phyloP scores from a whole-genome alignment of 345 rosid species.

The Gossypium ekmanianum region DNA sequence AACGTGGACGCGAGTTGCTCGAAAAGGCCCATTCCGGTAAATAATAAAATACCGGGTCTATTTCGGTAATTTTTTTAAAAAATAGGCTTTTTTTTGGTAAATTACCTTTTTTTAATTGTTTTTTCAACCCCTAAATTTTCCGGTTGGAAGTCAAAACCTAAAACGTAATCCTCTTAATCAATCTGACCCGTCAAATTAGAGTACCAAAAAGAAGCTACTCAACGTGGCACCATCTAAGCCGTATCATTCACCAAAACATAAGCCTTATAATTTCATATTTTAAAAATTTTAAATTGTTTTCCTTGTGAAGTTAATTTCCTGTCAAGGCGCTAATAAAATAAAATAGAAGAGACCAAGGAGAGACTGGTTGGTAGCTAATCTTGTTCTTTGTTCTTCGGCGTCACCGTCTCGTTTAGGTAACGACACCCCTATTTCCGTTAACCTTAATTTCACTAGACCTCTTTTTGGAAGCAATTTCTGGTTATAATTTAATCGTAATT shows the following conservation, averaged over 20 bases:
- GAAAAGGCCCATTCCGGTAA: too few species aligned
- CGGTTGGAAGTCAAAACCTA: background rate
- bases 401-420: background rate
- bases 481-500: background rate
- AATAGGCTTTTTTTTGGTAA: too few species aligned
- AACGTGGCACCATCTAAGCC: background rate
- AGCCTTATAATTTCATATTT: too few species aligned
- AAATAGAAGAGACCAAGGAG: background rate
- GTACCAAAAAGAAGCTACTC: background rate
- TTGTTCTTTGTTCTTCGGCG: background rate
- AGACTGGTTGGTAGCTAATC: slow-evolving; percentile 18
- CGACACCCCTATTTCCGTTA: background rate
- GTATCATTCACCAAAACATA: too few species aligned
- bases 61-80: too few species aligned
- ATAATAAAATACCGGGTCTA: too few species aligned
- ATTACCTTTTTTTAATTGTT: too few species aligned
- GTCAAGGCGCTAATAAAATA: background rate
- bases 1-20: too few species aligned
- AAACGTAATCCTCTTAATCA: background rate
- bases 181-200: background rate
- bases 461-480: background rate
- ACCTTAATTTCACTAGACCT: background rate
- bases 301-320: background rate
- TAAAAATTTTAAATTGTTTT: background rate
- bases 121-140: too few species aligned